A percentile compares a stretch with the other conserved stretches of the same genome.
phyloP scores from a whole-genome alignment of 192 early-diverging fungal genomes.

The Coemansia sp. region DNA sequence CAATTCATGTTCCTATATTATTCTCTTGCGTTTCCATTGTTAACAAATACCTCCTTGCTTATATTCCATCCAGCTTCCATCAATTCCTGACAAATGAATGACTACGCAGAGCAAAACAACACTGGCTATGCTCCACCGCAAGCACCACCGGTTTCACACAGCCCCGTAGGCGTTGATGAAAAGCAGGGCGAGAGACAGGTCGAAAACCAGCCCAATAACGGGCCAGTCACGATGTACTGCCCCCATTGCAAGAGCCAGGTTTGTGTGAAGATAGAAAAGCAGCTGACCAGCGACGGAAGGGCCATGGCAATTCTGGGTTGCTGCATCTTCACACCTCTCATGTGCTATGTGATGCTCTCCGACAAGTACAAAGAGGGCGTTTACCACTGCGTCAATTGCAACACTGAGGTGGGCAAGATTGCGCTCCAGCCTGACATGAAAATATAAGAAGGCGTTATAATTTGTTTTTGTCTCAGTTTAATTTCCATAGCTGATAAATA shows the following conservation, averaged over 20 bases:
- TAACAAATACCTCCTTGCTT: too few species aligned
- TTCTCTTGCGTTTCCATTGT: too few species aligned
- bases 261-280: neutral
- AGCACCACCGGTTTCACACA: neutral
- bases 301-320: neutral
- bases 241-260: slow-evolving; percentile 2
- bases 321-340: neutral
- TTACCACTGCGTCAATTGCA: slow-evolving; percentile 3
- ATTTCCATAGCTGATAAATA: neutral
- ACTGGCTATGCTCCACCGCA: neutral
- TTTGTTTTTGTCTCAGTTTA: neutral
- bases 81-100: neutral
- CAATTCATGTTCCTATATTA: too few species aligned
- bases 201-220: neutral
- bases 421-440: neutral
- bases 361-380: slow-evolving; percentile 2
- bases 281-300: slow-evolving; percentile 1
- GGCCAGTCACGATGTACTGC: neutral
- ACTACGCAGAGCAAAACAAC: neutral
- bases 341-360: slow-evolving; percentile 6
- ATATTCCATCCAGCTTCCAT: too few species aligned
- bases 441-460: too few species aligned
- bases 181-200: neutral
- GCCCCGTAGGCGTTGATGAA: neutral
- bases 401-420: slow-evolving; percentile 2